phyloP scores from a whole-genome alignment of 371 early-diverging fungal genomes.

The Funneliformis caledonium region DNA sequence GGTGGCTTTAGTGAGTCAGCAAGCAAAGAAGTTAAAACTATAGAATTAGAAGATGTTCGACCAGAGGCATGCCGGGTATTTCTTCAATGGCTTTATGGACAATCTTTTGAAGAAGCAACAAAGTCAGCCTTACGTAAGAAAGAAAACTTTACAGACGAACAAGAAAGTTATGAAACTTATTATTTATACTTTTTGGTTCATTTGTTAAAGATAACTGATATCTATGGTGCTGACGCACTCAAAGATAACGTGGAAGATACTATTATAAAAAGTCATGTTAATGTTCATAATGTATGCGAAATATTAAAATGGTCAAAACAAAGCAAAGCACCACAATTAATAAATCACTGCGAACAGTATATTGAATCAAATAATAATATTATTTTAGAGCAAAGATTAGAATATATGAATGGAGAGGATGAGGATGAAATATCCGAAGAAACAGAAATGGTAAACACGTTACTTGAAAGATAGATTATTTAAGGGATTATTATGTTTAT shows the following conservation, averaged over 20 bases:
- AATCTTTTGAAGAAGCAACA: not conserved
- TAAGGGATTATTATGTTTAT: too few relatives aligned
- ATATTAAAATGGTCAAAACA: not conserved
- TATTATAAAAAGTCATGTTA: not conserved
- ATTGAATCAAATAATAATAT: not conserved
- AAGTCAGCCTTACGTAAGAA: not conserved
- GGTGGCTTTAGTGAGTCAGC: not conserved
- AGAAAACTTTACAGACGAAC: not conserved
- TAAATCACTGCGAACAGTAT: not conserved
- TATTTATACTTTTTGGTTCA: not conserved
- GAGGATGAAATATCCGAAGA: not conserved
- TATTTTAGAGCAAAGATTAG: not conserved
- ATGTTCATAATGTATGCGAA: not conserved
- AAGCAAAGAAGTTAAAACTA: not conserved
- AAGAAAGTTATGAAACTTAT: not conserved
- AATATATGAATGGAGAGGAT: not conserved
- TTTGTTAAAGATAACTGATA: not conserved
- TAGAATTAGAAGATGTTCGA: not conserved
- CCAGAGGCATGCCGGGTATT: not conserved
- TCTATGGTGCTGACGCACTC: not conserved
- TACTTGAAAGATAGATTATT: not conserved
- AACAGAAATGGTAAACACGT: not conserved
- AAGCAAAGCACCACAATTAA: not conserved
- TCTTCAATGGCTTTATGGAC: conserved; percentile 12
- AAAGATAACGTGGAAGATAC: not conserved